Evolutionary conservation across 179 eudicot species (phyloP).

Genomic region (Pouteria campechiana): DNA sequence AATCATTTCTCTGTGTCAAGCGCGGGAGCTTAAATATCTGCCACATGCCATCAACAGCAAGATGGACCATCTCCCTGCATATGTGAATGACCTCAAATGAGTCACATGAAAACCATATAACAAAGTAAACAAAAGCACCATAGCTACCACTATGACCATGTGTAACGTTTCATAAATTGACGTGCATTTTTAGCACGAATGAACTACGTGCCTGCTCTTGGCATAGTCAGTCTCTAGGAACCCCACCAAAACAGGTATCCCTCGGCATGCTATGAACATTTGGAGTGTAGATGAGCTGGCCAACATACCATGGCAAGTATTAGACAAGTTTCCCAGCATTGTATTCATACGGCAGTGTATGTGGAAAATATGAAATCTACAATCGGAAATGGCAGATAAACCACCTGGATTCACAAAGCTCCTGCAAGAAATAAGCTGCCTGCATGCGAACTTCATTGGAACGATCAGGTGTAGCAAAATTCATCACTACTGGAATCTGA

Average conservation of each 20-base stretch:
- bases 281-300: conserved; percentile 88
- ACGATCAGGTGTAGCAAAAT: conserved; percentile 83
- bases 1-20: conserved; percentile 83
- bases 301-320: conserved; percentile 1
- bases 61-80: conserved; percentile 98
- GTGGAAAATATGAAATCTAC: too few relatives aligned
- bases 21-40: conserved; percentile 94
- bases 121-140: background rate
- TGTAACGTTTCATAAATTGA: background rate
- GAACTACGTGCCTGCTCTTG: conserved; percentile 82
- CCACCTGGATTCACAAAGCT: conserved; percentile 93
- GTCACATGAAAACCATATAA: background rate
- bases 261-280: conserved; percentile 98
- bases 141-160: background rate
- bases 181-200: too few relatives aligned
- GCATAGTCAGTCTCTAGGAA: conserved; percentile 97
- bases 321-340: too few relatives aligned
- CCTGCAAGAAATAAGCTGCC: conserved; percentile 96
- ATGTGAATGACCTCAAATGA: conserved; percentile 1
- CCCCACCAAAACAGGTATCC: conserved; percentile 89
- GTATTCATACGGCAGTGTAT: too few relatives aligned
- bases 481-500: conserved; percentile 90
- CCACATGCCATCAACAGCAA: conserved; percentile 99
- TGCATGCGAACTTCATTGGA: conserved; percentile 95
- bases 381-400: too few relatives aligned